Conservation (phyloP, 352 stramenopile species). For the Pythium periplocum region DNA sequence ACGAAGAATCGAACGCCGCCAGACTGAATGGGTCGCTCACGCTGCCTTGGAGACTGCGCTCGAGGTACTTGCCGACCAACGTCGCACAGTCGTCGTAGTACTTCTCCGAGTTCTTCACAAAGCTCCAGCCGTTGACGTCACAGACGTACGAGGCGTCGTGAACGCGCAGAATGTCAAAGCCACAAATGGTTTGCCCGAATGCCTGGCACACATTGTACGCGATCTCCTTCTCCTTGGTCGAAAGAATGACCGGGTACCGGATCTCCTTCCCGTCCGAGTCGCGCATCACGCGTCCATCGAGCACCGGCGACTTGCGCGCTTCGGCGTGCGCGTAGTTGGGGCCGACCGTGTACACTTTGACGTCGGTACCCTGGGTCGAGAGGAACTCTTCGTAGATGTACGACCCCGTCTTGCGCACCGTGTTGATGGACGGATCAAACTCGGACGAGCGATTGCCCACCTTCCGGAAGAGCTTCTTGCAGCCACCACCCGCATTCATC, state of each 20-base stretch:
- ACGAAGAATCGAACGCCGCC: slow-evolving; percentile 57
- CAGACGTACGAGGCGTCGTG: slow-evolving; percentile 94
- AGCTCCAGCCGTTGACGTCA: slow-evolving; percentile 99
- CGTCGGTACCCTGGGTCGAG: slow-evolving; percentile 98
- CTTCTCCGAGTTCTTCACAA: slow-evolving; percentile 99
- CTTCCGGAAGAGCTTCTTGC: slow-evolving; percentile 99
- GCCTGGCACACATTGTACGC: slow-evolving; percentile 84
- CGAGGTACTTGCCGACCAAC: slow-evolving; percentile 86
- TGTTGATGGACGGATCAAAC: slow-evolving; percentile 96
- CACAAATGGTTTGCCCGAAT: slow-evolving; percentile 94
- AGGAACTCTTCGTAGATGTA: slow-evolving; percentile 99
- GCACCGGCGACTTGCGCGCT: slow-evolving; percentile 98
- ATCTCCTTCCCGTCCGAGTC: slow-evolving; percentile 98
- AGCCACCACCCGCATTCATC: slow-evolving; percentile 96
- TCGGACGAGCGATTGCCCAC: slow-evolving; percentile 87
- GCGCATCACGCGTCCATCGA: slow-evolving; percentile 97
- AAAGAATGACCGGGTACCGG: slow-evolving; percentile 98
- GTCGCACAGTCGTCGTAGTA: slow-evolving; percentile 98
- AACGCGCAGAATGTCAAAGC: slow-evolving; percentile 98
- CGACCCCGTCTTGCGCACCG: slow-evolving; percentile 87
- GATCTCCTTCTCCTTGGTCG: slow-evolving; percentile 98
- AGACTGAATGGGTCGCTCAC: slow-evolving; percentile 42
- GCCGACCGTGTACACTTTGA: slow-evolving; percentile 99
- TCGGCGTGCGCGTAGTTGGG: slow-evolving; percentile 99
- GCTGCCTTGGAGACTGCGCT: slow-evolving; percentile 41